phyloP scores from a whole-genome alignment of 2,329 filamentous ascomycete genomes.

The Amylocarpus encephaloides region DNA sequence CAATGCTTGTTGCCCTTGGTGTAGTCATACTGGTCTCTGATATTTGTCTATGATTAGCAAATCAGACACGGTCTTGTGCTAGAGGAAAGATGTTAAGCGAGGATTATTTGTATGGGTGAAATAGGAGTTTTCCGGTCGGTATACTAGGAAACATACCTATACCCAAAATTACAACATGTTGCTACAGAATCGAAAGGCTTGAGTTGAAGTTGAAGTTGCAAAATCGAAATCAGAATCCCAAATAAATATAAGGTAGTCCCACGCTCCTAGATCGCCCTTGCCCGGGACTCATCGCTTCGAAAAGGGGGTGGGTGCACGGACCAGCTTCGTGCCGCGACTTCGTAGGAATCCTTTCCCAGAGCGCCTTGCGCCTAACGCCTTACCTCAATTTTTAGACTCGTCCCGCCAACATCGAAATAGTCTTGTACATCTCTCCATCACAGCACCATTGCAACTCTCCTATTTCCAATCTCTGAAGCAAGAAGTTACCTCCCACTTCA shows the following conservation, averaged over 20 bases:
- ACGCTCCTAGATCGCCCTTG: background rate
- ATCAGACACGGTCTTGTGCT: background rate
- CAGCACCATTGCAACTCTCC: background rate
- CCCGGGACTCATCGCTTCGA: background rate
- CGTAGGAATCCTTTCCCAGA: background rate
- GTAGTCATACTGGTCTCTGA: constrained; percentile 16
- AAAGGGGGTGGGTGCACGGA: constrained; percentile 1
- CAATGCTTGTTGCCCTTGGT: constrained; percentile 5
- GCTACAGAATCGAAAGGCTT: constrained; percentile 1
- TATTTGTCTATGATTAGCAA: background rate
- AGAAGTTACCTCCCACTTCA: background rate
- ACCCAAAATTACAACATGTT: constrained; percentile 14
- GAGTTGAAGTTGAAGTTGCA: background rate
- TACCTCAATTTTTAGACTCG: background rate
- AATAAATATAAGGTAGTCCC: background rate
- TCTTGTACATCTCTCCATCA: background rate
- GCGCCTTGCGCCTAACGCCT: background rate
- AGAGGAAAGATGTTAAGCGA: background rate
- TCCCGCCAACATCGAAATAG: background rate
- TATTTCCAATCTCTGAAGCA: background rate
- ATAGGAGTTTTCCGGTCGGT: background rate
- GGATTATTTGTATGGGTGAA: background rate
- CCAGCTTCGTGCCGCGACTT: background rate
- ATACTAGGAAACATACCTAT: constrained; percentile 8
- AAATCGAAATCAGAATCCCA: background rate